Evolutionary conservation across 257 asterid species (phyloP).

Genomic region (Solanum gandarillasii): DNA sequence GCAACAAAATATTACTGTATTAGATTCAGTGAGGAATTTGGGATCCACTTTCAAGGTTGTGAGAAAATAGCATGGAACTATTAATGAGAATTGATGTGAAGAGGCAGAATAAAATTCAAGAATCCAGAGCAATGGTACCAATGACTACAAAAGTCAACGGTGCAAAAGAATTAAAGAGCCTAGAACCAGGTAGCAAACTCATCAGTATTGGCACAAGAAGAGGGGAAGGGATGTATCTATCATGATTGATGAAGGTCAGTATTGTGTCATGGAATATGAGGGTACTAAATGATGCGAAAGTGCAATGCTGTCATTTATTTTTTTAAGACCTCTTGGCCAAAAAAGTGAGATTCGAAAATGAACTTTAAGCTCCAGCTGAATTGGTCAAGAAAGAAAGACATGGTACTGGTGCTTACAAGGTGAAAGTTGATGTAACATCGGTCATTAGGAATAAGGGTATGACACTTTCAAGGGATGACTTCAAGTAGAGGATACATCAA

Average conservation of each 20-base stretch:
- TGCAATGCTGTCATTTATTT: slow-evolving; percentile 30
- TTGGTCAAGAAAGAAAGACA: not conserved
- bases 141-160: not conserved
- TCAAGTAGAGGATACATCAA: slow-evolving; percentile 42
- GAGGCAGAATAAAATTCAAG: too few species aligned
- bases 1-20: too few species aligned
- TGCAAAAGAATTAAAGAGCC: not conserved
- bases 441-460: slow-evolving; percentile 47
- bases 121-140: not conserved
- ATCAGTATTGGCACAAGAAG: not conserved
- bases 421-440: not conserved
- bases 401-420: not conserved
- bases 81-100: too few species aligned
- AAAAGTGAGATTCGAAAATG: slow-evolving; percentile 36
- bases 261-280: not conserved
- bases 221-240: not conserved
- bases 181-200: not conserved
- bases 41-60: too few species aligned
- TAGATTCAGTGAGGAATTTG: too few species aligned
- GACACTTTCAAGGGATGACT: not conserved
- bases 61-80: too few species aligned
- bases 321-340: slow-evolving; percentile 6
- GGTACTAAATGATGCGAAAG: slow-evolving; percentile 10
- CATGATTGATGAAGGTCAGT: not conserved
- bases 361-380: not conserved